Base-by-base conservation (phyloP, 306 rosid genomes). In the Acacia crassicarpa region DNA sequence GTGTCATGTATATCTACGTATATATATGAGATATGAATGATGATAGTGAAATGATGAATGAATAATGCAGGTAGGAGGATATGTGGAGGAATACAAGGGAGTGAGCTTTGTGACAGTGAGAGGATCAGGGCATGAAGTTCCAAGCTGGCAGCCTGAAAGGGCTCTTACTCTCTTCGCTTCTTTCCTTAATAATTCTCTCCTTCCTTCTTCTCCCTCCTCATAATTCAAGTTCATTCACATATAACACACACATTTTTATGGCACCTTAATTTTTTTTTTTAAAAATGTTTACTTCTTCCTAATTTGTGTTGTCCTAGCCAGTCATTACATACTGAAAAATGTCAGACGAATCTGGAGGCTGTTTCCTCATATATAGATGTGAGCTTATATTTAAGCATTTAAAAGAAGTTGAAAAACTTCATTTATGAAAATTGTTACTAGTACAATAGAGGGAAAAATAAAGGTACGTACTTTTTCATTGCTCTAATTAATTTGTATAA, bases 101-200 rank as follows among this genome's bases (percentile, higher is more conserved):
- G 5, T 91, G 67, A 75, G 82, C 67, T 81, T 89, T 38, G 66
- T 83, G 1, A 91, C 95, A 5, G 81, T 89, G 10, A 89, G 91
- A 73, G 95, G 88, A 74, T 90, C 95, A 4, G 92, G 95, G 49
- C 92, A 91, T 74, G 6, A 25, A 41, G 92, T 87, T 87, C 92
- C 94, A 20, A 91, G 91, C 67, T 89, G 87, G 86, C 90, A 88
- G 78, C 92, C 95, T 9, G 71, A 59, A 61, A 59, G 91, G 43
- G 90, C 95, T 32, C 83, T 88, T 9, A 85, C 84, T 46, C 15
- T 89, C 77, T 83, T 91, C 82, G 71, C 81, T 11, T 87, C 90
- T 74, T 88, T 91, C 86, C 87, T 91, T 35, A 17, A 75, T 32
- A 82, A 86, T 40, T 75, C 7, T 2, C 82, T 75, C 23, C 91